phyloP scores from a whole-genome alignment of 225 moss, liverwort and hornwort genomes.

The Lunularia cruciata region DNA sequence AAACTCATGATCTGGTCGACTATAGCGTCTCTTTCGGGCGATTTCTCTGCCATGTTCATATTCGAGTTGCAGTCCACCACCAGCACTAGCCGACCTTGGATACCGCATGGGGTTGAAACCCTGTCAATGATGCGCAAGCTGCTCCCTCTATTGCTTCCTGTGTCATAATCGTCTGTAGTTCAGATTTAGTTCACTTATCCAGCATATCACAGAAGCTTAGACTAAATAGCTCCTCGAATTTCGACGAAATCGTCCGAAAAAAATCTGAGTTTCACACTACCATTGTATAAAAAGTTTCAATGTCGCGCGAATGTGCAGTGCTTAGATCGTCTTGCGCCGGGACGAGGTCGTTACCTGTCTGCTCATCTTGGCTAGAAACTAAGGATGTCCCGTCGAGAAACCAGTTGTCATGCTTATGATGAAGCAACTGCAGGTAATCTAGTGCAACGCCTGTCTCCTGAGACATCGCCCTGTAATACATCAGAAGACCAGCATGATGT shows the following conservation, averaged over 20 bases:
- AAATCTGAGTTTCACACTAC: too few species aligned
- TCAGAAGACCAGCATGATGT: not conserved
- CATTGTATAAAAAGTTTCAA: too few species aligned
- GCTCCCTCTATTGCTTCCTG: constrained; percentile 36
- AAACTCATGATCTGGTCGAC: constrained; percentile 48
- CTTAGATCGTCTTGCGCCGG: too few species aligned
- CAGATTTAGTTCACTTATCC: too few species aligned
- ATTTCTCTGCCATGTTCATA: constrained; percentile 40
- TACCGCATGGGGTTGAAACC: constrained; percentile 29
- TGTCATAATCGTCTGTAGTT: not conserved
- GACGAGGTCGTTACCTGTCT: too few species aligned
- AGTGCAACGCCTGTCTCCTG: constrained; percentile 48
- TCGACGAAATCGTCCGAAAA: too few species aligned
- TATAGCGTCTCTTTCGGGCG: constrained; percentile 43
- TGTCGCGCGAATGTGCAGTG: too few species aligned
- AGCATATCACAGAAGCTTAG: too few species aligned
- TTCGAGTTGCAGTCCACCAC: constrained; percentile 52
- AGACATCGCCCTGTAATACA: constrained; percentile 35
- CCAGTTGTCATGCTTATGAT: constrained; percentile 53
- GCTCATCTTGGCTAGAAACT: not conserved
- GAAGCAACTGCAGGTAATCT: constrained; percentile 44
- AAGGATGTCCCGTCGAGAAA: constrained; percentile 43
- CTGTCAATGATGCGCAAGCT: constrained; percentile 34
- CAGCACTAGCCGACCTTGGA: constrained; percentile 46
- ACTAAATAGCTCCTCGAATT: too few species aligned